Conservation (phyloP, 768 basidiomycete genomes). For the Lactarius quietus region DNA sequence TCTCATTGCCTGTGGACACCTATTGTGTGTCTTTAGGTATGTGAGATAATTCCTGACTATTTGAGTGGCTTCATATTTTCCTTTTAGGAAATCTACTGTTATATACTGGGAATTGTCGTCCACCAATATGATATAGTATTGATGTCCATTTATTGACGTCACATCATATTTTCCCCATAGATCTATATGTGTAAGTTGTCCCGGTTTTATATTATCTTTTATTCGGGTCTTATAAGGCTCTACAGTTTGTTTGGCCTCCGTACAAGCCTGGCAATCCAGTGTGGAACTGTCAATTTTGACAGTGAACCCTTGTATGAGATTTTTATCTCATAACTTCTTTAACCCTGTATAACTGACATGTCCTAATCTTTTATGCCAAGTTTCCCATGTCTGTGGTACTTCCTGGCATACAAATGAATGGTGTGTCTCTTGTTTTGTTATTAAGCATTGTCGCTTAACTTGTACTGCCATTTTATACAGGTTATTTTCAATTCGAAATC, state of each 20-base stretch:
- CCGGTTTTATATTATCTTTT: background rate
- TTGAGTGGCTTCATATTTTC: background rate
- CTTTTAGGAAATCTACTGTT: background rate
- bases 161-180: background rate
- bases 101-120: background rate
- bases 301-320: background rate
- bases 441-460: too few relatives aligned
- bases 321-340: accelerated
- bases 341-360: background rate
- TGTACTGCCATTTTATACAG: too few relatives aligned
- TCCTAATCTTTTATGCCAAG: background rate
- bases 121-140: background rate
- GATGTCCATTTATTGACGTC: background rate
- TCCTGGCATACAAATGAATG: too few relatives aligned
- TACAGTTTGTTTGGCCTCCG: background rate
- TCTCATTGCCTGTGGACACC: background rate
- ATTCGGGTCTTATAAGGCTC: too few relatives aligned
- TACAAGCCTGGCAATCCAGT: background rate
- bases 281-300: background rate
- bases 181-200: background rate
- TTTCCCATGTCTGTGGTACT: background rate
- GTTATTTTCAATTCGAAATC: too few relatives aligned
- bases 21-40: accelerated
- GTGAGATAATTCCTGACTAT: background rate
- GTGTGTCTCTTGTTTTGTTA: too few relatives aligned